A percentile compares a stretch with the other conserved stretches of the same genome.
Evolutionary conservation across 169 alveolate genomes (phyloP).

Genomic region (Eimeria tenella): DNA sequence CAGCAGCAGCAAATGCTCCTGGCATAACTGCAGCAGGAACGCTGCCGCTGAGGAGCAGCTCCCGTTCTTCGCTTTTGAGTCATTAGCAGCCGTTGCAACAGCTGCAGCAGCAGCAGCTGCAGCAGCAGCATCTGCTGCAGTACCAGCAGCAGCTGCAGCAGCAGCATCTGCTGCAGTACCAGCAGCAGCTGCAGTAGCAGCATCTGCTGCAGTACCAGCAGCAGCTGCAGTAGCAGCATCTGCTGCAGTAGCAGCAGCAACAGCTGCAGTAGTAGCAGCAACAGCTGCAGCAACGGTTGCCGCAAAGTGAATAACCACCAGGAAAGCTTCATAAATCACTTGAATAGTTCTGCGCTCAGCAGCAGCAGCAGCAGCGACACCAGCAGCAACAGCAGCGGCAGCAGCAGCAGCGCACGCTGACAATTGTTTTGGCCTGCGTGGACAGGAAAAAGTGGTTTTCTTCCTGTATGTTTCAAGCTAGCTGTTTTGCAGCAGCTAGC

Average conservation of each 20-base stretch:
- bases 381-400: too few relatives aligned
- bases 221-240: not conserved
- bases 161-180: not conserved
- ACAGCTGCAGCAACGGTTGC: not conserved
- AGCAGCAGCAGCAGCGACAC: too few relatives aligned
- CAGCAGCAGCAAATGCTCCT: constrained; percentile 1
- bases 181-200: not conserved
- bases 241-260: not conserved
- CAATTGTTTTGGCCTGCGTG: too few relatives aligned
- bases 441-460: too few relatives aligned
- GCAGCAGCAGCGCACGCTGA: not conserved
- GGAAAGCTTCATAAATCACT: too few relatives aligned
- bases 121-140: too few relatives aligned
- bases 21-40: not conserved
- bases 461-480: too few relatives aligned
- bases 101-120: not conserved
- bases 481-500: not conserved
- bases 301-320: too few relatives aligned
- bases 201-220: not conserved
- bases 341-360: too few relatives aligned
- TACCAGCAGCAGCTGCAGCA: not conserved
- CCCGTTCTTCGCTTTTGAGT: not conserved
- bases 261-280: not conserved
- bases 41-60: not conserved
- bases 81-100: constrained; percentile 27